Evolutionary conservation across 305 asterid genomes (phyloP).

Genomic region (Salvia sclarea): DNA sequence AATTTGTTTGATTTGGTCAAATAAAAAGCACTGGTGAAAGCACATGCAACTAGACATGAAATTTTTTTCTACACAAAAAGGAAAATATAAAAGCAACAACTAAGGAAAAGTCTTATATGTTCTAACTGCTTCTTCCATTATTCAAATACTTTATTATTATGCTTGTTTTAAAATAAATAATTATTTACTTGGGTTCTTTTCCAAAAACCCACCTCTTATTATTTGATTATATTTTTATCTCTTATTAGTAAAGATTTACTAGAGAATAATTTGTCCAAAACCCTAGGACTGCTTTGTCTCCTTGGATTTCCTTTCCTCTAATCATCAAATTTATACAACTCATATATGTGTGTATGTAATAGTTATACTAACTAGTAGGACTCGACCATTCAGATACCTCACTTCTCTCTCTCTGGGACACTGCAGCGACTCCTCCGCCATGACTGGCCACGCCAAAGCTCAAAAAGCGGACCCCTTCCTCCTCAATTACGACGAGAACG

Average conservation of each 20-base stretch:
- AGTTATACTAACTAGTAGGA: neutral
- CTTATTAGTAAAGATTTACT: neutral
- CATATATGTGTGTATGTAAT: too few species aligned
- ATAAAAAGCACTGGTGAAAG: too few species aligned
- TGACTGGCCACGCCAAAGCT: constrained; percentile 29
- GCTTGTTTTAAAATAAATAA: too few species aligned
- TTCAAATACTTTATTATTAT: too few species aligned
- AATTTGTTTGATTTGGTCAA: too few species aligned
- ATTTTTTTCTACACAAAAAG: neutral
- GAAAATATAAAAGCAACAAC: neutral
- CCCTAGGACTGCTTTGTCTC: neutral
- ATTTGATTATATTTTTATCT: neutral
- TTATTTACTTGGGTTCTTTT: too few species aligned
- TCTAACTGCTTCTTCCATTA: too few species aligned
- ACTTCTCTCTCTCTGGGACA: constrained; percentile 7
- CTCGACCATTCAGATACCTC: neutral
- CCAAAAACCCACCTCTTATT: too few species aligned
- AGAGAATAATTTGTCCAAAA: neutral
- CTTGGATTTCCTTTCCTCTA: neutral
- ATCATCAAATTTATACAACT: neutral
- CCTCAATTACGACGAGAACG: constrained; percentile 50
- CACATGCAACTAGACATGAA: neutral
- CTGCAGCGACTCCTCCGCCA: constrained; percentile 29
- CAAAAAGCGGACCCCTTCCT: constrained; percentile 53
- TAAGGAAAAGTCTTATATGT: neutral